These are phyloP conservation scores for Warburgia ugandensis DNA, from an alignment of 164 flowering plant genomes.

Conservation along the genomic window DNA sequence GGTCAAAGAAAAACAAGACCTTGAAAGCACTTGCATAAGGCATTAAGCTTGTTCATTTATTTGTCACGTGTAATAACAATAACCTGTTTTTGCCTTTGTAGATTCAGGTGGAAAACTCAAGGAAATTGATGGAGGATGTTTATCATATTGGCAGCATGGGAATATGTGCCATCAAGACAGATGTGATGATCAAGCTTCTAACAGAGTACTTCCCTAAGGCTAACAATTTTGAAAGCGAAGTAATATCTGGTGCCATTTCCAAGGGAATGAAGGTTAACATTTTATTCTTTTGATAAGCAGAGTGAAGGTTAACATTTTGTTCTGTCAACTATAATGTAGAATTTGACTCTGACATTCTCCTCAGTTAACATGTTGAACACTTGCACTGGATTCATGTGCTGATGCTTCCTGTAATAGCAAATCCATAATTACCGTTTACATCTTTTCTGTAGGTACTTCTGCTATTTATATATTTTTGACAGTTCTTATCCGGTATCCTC, in stretches of 20 bases:
- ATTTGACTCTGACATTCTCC: background rate
- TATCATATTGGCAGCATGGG: slow-evolving; percentile 45
- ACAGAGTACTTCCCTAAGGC: slow-evolving; percentile 47
- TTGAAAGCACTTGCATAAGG: too few species aligned
- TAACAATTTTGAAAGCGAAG: slow-evolving; percentile 53
- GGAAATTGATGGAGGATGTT: slow-evolving; percentile 7
- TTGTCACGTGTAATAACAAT: too few species aligned
- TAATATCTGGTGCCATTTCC: slow-evolving; percentile 66
- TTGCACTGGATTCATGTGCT: too few species aligned
- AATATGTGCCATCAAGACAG: slow-evolving; percentile 55
- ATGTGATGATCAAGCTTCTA: slow-evolving; percentile 48
- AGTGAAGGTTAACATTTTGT: background rate
- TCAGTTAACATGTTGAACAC: background rate
- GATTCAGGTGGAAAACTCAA: slow-evolving; percentile 24
- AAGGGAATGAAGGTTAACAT: slow-evolving; percentile 54
- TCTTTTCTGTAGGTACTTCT: too few species aligned
- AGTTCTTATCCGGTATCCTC: too few species aligned
- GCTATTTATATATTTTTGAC: background rate
- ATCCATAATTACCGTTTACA: too few species aligned
- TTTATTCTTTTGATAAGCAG: background rate
- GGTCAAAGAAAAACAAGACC: too few species aligned
- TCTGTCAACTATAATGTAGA: too few species aligned
- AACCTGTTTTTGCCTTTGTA: background rate
- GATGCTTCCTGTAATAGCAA: too few species aligned
- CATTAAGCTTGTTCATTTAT: too few species aligned